Base-by-base conservation (phyloP, 1,139 yeast genomes). In the Hyphopichia pseudoburtonii region DNA sequence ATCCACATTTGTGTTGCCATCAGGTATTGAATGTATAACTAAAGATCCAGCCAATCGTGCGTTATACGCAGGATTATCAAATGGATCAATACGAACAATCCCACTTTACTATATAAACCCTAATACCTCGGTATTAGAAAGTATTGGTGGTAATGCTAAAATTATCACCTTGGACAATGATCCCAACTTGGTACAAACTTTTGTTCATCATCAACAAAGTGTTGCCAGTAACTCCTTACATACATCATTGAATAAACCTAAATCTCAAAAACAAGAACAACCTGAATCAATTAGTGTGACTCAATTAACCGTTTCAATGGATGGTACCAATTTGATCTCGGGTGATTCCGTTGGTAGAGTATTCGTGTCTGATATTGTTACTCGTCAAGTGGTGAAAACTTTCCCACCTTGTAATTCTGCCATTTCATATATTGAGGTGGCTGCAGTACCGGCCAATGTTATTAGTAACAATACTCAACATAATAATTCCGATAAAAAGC, bases 41-140 rank as follows among this genome's bases (percentile, higher is more conserved):
- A 64, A 77, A n/a, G 98, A 92, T 56, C 90, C 95, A 1, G 87
- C 92, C 1, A 88, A 82, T 50, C 70, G 97, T 47, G 74, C 80
- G 1, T 44, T 86, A 1, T 92, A 86, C 56, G 79, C 76, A 3
- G 97, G 96, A 2, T 62, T 84, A 23, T 53, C 62, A 2, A 72
- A 78, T 43, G 97, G 97, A 11, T 52, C 62, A 15, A 75, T 87
- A 29, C 68, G 84, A 46, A 58, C 66, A 17, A 70, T 86, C 10
- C 76, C 82, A 12, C 57, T 86, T 39, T 86, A 79, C 59, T 60
- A 60, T 17, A 64, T 76, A 27, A 70, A 73, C 42, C 56, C 62
- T 2, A 57, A 61, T 33, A 66, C 70, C 12, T 60, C 66, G 30
- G 62, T 70, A 10, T 60, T 79, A 44, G 84, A 79, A 51, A 66